Evolutionary conservation across 148 eudicot species (phyloP), one percentile per base, ranked within the genome.

Genomic region (Linanthus parryae): DNA sequence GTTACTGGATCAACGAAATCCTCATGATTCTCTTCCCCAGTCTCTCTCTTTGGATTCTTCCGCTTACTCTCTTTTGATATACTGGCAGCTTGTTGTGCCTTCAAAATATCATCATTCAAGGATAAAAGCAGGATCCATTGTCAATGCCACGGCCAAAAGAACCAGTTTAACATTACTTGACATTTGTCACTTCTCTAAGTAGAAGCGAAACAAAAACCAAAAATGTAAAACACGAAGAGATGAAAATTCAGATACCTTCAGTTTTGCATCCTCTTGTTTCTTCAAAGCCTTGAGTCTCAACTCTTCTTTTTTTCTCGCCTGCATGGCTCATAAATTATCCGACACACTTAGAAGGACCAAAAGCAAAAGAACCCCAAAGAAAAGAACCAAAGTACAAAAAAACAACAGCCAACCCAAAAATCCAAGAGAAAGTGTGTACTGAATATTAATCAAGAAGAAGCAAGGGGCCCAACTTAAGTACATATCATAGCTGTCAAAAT

Each of bases 221-320:
- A n/a, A 33, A 52, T 10, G 25, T 15, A 11, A 41, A 31, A 52
- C 16, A 42, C 9, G 3, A 5, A 37, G n/a, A 42, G 52, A 36
- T 6, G 22, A 27, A 43, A 14, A 45, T 3, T 29, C 9, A 42
- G 23, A 3, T 4, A 34, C 43, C 45, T 63, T 72, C 88, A n/a
- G n/a, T n/a, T n/a, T n/a, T 2, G 85, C 87, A 22, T 84, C 91
- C 60, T 77, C 84, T n/a, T 81, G 88, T 74, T 92, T 88, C 44
- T 75, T 78, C 4, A 76, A 81, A 59, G 95, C 95, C 82, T 92
- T 92, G n/a, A 64, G 84, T 58, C 73, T 84, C 64, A 88, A 88
- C 67, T 80, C 25, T 44, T 80, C 95, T 59, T 92, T 88, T 21
- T 68, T 77, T 59, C 58, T 79, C 2, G 95, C 90, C 95, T 82